phyloP scores from a whole-genome alignment of 2,329 filamentous ascomycete species.

The Penicillium sp. region DNA sequence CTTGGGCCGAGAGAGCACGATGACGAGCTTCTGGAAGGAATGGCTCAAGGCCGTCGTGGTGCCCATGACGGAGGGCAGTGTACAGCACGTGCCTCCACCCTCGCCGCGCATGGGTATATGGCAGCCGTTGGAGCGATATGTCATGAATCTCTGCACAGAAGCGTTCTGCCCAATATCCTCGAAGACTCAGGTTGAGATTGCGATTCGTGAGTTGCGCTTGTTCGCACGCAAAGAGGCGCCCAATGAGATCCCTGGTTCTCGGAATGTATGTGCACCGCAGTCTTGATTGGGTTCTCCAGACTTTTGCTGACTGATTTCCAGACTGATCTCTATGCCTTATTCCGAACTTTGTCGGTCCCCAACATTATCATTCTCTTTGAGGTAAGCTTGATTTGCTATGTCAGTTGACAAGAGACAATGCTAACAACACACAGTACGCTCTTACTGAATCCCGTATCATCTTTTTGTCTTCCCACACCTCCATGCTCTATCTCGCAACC shows the following conservation, averaged over 20 bases:
- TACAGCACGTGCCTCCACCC: slow-evolving; percentile 79
- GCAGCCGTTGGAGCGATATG: slow-evolving; percentile 95
- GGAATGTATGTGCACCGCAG: slow-evolving; percentile 52
- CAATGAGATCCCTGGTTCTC: slow-evolving; percentile 89
- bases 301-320: slow-evolving; percentile 18
- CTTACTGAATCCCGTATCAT: slow-evolving; percentile 94
- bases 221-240: slow-evolving; percentile 89
- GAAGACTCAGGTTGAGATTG: slow-evolving; percentile 91
- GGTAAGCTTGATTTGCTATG: slow-evolving; percentile 23
- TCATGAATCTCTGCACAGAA: slow-evolving; percentile 94
- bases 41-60: slow-evolving; percentile 93
- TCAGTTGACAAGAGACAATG: neutral
- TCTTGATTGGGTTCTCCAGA: slow-evolving; percentile 1
- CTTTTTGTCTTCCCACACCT: slow-evolving; percentile 88
- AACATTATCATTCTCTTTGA: slow-evolving; percentile 93
- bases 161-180: slow-evolving; percentile 88
- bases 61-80: slow-evolving; percentile 85
- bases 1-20: slow-evolving; percentile 74
- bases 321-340: slow-evolving; percentile 88
- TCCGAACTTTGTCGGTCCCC: slow-evolving; percentile 81
- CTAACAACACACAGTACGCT: slow-evolving; percentile 56
- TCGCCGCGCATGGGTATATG: slow-evolving; percentile 89
- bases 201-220: slow-evolving; percentile 81
- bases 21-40: slow-evolving; percentile 96
- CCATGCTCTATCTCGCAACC: slow-evolving; percentile 92